Base-by-base conservation (phyloP, 2,329 filamentous ascomycete genomes). In the Zasmidium cellare region DNA sequence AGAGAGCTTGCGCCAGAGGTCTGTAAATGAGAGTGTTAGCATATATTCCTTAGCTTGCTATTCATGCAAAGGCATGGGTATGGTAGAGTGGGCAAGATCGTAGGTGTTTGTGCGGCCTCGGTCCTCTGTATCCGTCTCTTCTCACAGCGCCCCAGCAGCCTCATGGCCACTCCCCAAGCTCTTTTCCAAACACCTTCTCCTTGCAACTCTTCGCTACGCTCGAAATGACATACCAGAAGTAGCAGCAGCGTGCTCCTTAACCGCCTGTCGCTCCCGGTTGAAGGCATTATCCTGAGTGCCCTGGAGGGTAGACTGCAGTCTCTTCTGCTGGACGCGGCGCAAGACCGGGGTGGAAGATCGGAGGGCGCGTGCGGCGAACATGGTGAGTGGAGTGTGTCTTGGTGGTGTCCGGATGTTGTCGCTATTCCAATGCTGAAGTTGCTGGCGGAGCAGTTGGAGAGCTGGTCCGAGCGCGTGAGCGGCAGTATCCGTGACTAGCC, bases 1-100 rank as follows among this genome's bases (percentile, higher is more conserved):
- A 65, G 91, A 94, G 71, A 97, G 88, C 84, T 96, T 97, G 79
- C 86, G 87, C 94, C 94, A 99, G 72, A 96, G 86, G 72, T 91
- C 93, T 96, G 58, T 45, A 35, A 11, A 24, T 50, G 19, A 48
- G 46, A 14, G 48, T 44, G 60, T 65, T 45, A 65, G 63, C 57
- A 52, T 28, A 24, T 5, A 38, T 49, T 38, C 51, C 48, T 22
- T 12, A n/a, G 3, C n/a, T n/a, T n/a, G n/a, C n/a, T n/a, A n/a
- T n/a, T 18, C 35, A 41, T 41, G 12, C 3, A n/a, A 14, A 41
- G 11, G 25, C 25, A 28, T 28, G 25, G 11, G 25, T 11, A 28
- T 28, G 25, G 25, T n/a, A n/a, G n/a, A n/a, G 25, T 11, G 5
- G 25, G 6, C 6, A 28, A 11, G 25, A 11, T 11, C 25, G 25